Conservation (phyloP, 257 asterid species). For the Perilla frutescens region DNA sequence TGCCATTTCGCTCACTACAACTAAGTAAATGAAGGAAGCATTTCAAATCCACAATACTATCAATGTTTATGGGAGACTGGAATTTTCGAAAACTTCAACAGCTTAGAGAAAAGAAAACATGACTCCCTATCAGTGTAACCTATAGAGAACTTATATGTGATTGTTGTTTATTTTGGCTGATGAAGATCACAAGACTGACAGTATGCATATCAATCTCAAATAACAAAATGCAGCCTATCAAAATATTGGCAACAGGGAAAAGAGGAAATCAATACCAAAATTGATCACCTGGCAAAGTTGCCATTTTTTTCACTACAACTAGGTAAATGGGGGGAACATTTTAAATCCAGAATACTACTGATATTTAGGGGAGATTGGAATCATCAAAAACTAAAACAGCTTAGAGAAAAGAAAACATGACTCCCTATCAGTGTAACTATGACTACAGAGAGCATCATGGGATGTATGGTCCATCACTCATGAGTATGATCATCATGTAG, state of each 20-base stretch:
- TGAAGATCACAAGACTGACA: slow-evolving; percentile 21
- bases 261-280: slow-evolving; percentile 33
- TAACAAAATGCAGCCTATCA: slow-evolving; percentile 9
- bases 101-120: too few species aligned
- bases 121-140: too few species aligned
- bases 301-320: slow-evolving; percentile 14
- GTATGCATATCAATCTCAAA: slow-evolving; percentile 15
- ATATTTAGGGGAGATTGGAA: neutral
- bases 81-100: too few species aligned
- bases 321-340: neutral
- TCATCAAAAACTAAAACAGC: neutral
- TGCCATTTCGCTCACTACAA: slow-evolving; percentile 27
- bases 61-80: too few species aligned
- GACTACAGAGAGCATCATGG: slow-evolving; percentile 44
- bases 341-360: too few species aligned
- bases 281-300: slow-evolving; percentile 55
- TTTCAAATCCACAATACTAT: too few species aligned
- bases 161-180: neutral
- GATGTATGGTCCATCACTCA: slow-evolving; percentile 50
- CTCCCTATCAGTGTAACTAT: slow-evolving; percentile 59
- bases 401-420: neutral
- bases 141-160: too few species aligned
- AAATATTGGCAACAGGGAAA: slow-evolving; percentile 55
- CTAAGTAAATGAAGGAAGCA: neutral
- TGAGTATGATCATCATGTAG: slow-evolving; percentile 45